These are phyloP conservation scores for Paecilomyces niveus DNA, from an alignment of 2,329 filamentous ascomycete species.

Conservation along the genomic window DNA sequence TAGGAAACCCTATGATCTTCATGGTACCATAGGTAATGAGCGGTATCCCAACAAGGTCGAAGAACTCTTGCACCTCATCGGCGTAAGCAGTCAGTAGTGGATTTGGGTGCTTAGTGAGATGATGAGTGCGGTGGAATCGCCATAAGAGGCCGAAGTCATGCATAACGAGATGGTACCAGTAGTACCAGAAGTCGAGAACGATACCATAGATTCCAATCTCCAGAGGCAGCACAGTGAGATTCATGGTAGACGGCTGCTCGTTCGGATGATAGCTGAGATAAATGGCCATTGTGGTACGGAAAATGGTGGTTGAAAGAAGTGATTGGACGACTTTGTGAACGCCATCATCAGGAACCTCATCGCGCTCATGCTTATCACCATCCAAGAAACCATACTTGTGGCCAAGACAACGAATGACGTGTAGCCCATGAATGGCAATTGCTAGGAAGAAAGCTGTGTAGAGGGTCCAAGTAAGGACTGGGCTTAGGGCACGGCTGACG, in stretches of 20 bases:
- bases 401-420: slow-evolving; percentile 31
- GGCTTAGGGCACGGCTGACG: slow-evolving; percentile 21
- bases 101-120: slow-evolving; percentile 41
- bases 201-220: slow-evolving; percentile 37
- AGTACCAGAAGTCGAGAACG: slow-evolving; percentile 41
- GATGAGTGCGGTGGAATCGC: slow-evolving; percentile 41
- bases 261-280: slow-evolving; percentile 21
- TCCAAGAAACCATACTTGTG: slow-evolving; percentile 37
- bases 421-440: slow-evolving; percentile 34
- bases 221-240: slow-evolving; percentile 30
- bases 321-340: slow-evolving; percentile 27
- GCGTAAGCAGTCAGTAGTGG: slow-evolving; percentile 37
- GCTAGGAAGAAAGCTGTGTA: slow-evolving; percentile 35
- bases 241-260: slow-evolving; percentile 17
- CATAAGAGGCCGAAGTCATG: slow-evolving; percentile 35
- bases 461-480: slow-evolving; percentile 32
- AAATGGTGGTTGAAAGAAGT: slow-evolving; percentile 25
- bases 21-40: slow-evolving; percentile 32
- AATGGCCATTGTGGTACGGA: slow-evolving; percentile 27
- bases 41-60: slow-evolving; percentile 38
- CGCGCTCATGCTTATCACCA: slow-evolving; percentile 38
- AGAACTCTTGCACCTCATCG: slow-evolving; percentile 36
- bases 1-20: slow-evolving; percentile 31
- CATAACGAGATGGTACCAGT: slow-evolving; percentile 38
- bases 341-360: slow-evolving; percentile 36